Evolutionary conservation across 441 rosid species (phyloP).

Genomic region (Theobroma grandiflorum): DNA sequence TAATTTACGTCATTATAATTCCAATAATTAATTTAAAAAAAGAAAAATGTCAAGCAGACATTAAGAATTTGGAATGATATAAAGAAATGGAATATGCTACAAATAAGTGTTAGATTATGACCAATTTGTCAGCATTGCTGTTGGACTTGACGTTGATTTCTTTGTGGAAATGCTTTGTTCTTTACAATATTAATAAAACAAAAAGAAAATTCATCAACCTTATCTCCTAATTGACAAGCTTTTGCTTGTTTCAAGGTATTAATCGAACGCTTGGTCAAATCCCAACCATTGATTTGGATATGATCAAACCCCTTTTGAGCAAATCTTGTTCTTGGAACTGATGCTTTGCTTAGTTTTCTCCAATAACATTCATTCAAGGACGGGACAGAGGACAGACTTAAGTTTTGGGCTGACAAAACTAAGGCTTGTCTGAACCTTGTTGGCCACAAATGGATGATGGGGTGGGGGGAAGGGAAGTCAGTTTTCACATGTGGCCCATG

Average conservation of each 20-base stretch:
- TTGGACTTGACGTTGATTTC: neutral
- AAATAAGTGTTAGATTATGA: neutral
- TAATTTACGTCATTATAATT: too few species aligned
- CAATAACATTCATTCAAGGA: neutral
- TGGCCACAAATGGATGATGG: neutral
- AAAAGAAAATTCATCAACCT: neutral
- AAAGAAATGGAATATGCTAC: neutral
- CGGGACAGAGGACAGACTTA: neutral
- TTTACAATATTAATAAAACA: neutral
- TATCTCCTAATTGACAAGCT: neutral
- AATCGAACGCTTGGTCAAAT: constrained; percentile 5
- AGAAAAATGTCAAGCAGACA: neutral
- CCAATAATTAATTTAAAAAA: too few species aligned
- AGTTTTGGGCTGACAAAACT: neutral
- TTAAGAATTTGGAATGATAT: neutral
- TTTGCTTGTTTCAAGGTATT: neutral
- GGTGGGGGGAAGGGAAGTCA: neutral
- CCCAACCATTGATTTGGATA: too few species aligned
- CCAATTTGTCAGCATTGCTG: neutral
- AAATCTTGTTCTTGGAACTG: neutral
- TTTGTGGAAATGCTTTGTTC: neutral
- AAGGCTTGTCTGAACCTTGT: neutral
- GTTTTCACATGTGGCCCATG: neutral
- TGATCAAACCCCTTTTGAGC: neutral
- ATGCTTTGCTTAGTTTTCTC: constrained; percentile 6